Conservation (phyloP, 768 basidiomycete genomes). For the Amanita muscaria region DNA sequence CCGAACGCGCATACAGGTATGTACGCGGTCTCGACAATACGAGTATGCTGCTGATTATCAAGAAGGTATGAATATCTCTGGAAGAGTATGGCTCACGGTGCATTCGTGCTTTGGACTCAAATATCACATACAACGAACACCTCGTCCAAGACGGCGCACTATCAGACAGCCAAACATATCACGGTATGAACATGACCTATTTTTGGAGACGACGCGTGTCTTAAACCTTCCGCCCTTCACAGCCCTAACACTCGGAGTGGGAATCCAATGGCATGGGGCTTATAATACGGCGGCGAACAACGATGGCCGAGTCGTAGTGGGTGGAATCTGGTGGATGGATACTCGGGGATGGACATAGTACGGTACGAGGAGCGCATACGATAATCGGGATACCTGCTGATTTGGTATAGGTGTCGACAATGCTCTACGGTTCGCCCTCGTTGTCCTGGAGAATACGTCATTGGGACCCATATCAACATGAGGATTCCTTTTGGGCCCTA, state of each 20-base stretch:
- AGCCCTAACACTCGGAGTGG: constrained; percentile 29
- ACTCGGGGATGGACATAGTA: constrained; percentile 30
- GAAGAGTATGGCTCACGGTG: constrained; percentile 31
- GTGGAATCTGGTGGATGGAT: constrained; percentile 43
- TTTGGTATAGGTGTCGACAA: constrained; percentile 35
- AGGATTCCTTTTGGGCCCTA: constrained; percentile 44
- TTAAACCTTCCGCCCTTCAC: constrained; percentile 1
- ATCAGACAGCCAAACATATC: neutral
- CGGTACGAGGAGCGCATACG: neutral
- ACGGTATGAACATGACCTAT: neutral
- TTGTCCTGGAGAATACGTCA: constrained; percentile 32
- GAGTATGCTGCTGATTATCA: neutral
- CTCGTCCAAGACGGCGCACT: constrained; percentile 27
- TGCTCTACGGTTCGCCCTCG: constrained; percentile 34
- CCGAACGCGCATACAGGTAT: too few relatives aligned
- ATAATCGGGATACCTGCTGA: neutral
- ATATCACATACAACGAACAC: constrained; percentile 21
- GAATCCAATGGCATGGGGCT: constrained; percentile 37
- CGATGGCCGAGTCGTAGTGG: constrained; percentile 34
- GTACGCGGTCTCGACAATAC: neutral
- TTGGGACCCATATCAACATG: constrained; percentile 31
- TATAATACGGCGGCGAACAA: constrained; percentile 31
- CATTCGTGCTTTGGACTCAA: constrained; percentile 35
- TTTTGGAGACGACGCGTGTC: neutral
- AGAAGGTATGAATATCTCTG: constrained; percentile 35